Percentiles rank a stretch among this genome's conserved stretches.
Conservation (phyloP, 2,329 filamentous ascomycete genomes). For the Didymella glomerata region DNA sequence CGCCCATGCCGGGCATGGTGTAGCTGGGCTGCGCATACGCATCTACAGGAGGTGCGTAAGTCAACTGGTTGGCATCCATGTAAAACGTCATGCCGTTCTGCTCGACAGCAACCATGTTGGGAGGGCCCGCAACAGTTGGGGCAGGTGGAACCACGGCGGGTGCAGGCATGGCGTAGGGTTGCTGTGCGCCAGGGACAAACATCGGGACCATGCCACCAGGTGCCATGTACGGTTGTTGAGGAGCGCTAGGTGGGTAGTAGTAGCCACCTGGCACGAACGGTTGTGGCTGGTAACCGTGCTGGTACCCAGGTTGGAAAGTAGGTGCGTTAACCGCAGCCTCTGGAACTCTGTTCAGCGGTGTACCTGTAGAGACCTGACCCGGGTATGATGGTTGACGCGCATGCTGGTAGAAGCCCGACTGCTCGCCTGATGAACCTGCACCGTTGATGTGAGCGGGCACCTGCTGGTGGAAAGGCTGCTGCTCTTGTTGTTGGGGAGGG, state of each 20-base stretch:
- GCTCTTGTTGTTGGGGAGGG: conserved; percentile 70
- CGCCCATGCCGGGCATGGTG: conserved; percentile 72
- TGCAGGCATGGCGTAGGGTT: conserved; percentile 55
- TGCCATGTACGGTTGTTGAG: conserved; percentile 54
- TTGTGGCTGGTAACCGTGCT: conserved; percentile 62
- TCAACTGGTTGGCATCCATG: conserved; percentile 79
- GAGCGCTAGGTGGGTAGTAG: conserved; percentile 66
- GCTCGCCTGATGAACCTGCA: conserved; percentile 55
- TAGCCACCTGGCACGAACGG: conserved; percentile 58
- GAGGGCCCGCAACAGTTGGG: conserved; percentile 51
- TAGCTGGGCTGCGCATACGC: conserved; percentile 58
- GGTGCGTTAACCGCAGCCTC: conserved; percentile 91
- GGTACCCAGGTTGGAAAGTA: conserved; percentile 75
- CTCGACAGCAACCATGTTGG: conserved; percentile 78
- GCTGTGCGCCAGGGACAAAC: conserved; percentile 66
- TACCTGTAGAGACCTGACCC: conserved; percentile 75
- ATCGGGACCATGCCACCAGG: conserved; percentile 60
- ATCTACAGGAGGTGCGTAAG: conserved; percentile 57
- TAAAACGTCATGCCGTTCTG: conserved; percentile 97
- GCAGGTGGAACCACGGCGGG: conserved; percentile 47
- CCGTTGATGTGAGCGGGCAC: conserved; percentile 78
- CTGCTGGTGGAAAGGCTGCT: conserved; percentile 93
- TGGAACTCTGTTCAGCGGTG: conserved; percentile 89
- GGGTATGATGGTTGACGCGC: conserved; percentile 73
- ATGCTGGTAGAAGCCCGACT: conserved; percentile 65